These are phyloP conservation scores for Globisporangium cystogenes DNA, from an alignment of 352 stramenopile species.

Conservation along the genomic window DNA sequence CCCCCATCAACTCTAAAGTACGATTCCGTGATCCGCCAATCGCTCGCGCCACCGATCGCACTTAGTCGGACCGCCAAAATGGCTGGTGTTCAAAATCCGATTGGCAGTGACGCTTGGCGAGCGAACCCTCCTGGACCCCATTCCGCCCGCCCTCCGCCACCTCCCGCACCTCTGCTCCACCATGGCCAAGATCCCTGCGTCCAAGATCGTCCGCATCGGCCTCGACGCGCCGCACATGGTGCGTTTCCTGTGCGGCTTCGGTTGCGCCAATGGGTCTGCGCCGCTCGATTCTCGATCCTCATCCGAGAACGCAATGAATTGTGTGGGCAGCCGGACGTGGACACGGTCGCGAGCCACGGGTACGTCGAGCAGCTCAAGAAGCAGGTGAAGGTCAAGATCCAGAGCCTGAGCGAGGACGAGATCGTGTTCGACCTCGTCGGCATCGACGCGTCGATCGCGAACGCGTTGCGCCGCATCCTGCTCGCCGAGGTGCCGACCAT, in stretches of 20 bases:
- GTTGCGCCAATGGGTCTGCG: too few relatives aligned
- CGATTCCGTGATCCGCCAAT: not conserved
- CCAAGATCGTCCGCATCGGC: constrained; percentile 74
- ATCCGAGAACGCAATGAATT: too few relatives aligned
- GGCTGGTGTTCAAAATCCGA: constrained; percentile 3
- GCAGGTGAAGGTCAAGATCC: constrained; percentile 81
- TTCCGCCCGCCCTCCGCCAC: not conserved
- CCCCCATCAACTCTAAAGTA: too few relatives aligned
- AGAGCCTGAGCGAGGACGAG: constrained; percentile 78
- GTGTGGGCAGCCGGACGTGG: constrained; percentile 51
- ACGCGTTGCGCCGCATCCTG: constrained; percentile 89
- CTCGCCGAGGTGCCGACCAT: constrained; percentile 90
- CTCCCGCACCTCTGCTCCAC: not conserved
- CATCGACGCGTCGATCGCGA: constrained; percentile 90
- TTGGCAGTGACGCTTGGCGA: constrained; percentile 4
- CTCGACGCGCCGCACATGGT: constrained; percentile 77
- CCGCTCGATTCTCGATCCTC: too few relatives aligned
- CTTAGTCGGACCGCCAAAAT: constrained; percentile 4
- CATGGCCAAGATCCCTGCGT: constrained; percentile 58
- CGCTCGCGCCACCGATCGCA: not conserved
- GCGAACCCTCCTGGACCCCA: too few relatives aligned
- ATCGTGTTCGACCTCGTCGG: constrained; percentile 92
- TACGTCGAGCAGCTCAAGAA: constrained; percentile 84
- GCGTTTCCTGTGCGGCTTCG: too few relatives aligned
- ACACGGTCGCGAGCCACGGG: constrained; percentile 62